These are phyloP conservation scores for Saitozyma sp. DNA, from an alignment of 768 basidiomycete species.

Conservation along the genomic window DNA sequence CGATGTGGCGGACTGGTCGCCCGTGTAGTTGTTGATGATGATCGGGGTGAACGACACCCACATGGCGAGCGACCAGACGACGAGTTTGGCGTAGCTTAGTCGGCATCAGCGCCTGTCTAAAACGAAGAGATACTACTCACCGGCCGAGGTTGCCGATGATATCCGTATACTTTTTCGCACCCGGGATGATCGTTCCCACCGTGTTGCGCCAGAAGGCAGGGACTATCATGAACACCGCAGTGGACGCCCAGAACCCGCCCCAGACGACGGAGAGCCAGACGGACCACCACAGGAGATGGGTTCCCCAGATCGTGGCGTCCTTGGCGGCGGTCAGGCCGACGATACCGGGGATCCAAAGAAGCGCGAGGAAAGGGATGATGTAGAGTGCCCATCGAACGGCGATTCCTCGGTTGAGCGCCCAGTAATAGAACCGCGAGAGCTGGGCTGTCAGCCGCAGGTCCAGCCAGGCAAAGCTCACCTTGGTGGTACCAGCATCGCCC, in stretches of 20 bases:
- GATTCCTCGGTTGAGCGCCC: constrained; percentile 72
- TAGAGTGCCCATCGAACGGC: constrained; percentile 73
- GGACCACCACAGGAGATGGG: constrained; percentile 66
- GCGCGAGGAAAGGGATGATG: constrained; percentile 69
- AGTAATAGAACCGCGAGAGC: constrained; percentile 68
- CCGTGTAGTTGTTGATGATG: constrained; percentile 55
- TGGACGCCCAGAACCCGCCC: constrained; percentile 78
- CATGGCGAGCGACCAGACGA: constrained; percentile 61
- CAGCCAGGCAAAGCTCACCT: constrained; percentile 29
- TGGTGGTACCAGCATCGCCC: constrained; percentile 51
- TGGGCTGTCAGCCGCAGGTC: constrained; percentile 34
- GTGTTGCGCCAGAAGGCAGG: constrained; percentile 63
- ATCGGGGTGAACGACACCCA: constrained; percentile 77
- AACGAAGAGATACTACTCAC: constrained; percentile 51
- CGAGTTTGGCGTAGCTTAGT: constrained; percentile 64
- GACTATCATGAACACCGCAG: constrained; percentile 60
- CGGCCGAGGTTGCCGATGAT: constrained; percentile 69
- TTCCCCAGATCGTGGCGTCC: constrained; percentile 59
- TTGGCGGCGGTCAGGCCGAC: constrained; percentile 62
- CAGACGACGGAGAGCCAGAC: constrained; percentile 80
- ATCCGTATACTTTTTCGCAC: constrained; percentile 71
- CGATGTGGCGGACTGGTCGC: constrained; percentile 37
- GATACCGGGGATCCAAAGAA: constrained; percentile 60
- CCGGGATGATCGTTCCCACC: constrained; percentile 71
- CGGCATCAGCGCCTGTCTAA: constrained; percentile 6